These are phyloP conservation scores for Filobasidium floriforme DNA, from an alignment of 768 basidiomycete species.

Conservation along the genomic window DNA sequence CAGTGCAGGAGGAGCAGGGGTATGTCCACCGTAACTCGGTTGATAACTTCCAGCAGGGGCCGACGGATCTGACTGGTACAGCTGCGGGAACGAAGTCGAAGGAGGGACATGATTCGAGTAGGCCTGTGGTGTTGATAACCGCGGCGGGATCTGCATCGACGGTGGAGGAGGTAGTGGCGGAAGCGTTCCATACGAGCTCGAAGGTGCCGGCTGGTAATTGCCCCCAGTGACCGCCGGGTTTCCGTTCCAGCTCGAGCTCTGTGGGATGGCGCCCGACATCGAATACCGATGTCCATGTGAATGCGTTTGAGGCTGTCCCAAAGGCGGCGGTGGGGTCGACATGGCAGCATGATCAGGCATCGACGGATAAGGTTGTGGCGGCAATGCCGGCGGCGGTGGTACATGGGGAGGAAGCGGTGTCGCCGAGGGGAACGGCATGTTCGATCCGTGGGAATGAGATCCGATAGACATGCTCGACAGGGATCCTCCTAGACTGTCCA, in stretches of 20 bases:
- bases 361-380: background rate
- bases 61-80: slow-evolving; percentile 10
- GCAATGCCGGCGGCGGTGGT: background rate
- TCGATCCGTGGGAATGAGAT: background rate
- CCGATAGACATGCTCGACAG: slow-evolving; percentile 1
- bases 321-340: background rate
- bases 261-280: slow-evolving; percentile 15
- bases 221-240: background rate
- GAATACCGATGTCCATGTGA: slow-evolving; percentile 13
- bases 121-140: background rate
- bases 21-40: background rate
- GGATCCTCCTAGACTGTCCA: slow-evolving; percentile 1
- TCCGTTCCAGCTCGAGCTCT: slow-evolving; percentile 12
- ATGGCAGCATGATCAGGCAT: background rate
- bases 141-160: background rate
- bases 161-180: slow-evolving; percentile 2
- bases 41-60: slow-evolving; percentile 1
- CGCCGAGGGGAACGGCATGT: background rate
- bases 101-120: slow-evolving; percentile 14
- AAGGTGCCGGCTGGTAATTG: background rate
- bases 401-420: background rate
- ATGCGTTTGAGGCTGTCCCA: background rate
- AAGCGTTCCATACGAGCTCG: slow-evolving; percentile 2
- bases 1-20: background rate
- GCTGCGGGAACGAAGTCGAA: slow-evolving; percentile 22